Evolutionary conservation across 345 rosid species (phyloP).

Genomic region (Psidium guajava): DNA sequence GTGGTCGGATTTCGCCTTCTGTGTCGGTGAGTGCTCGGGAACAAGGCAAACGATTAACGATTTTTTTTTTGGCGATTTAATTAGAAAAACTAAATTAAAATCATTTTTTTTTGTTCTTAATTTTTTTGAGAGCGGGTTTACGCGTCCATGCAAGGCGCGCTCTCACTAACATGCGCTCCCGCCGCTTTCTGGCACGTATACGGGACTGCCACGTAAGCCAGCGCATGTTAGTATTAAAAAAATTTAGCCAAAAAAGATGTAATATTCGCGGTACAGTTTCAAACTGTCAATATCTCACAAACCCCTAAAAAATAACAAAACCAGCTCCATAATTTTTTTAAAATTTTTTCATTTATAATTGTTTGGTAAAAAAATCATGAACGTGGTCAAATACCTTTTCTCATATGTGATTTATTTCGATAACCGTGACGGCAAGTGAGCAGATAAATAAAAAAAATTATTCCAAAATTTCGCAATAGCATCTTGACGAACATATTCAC

Average conservation of each 20-base stretch:
- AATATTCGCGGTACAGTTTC: neutral
- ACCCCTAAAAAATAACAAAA: neutral
- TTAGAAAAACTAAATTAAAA: neutral
- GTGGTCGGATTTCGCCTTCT: conserved; percentile 38
- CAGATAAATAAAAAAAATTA: neutral
- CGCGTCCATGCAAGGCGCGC: neutral
- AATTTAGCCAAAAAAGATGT: neutral
- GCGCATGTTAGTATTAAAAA: neutral
- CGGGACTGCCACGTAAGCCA: neutral
- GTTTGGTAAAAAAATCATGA: accelerated
- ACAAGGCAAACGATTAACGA: neutral
- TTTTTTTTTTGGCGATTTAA: neutral
- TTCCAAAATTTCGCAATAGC: no score
- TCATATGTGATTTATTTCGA: neutral
- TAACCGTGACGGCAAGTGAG: neutral
- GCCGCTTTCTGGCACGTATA: neutral
- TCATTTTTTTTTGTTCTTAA: neutral
- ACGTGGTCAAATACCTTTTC: neutral
- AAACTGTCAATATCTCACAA: neutral
- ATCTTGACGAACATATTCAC: no score
- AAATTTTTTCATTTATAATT: neutral
- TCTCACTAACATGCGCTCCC: neutral
- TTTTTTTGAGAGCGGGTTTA: neutral
- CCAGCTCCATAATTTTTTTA: neutral
- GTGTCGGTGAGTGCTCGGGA: conserved; percentile 17